Conservation (phyloP, 345 rosid genomes). For the Camelina neglecta region DNA sequence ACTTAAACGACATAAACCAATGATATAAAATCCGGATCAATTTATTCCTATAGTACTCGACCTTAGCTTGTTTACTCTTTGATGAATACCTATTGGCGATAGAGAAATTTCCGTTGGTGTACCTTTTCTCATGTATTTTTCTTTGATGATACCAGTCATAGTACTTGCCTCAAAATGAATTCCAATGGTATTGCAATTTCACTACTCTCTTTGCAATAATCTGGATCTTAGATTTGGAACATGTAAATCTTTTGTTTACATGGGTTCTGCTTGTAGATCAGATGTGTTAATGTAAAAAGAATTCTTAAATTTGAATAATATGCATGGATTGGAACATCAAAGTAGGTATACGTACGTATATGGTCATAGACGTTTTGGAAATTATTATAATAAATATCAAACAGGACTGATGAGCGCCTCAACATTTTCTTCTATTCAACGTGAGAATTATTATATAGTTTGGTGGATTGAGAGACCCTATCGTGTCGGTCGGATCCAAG, state of each 20-base stretch:
- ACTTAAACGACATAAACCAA: not conserved
- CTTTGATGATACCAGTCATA: too few species aligned
- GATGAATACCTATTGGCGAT: too few species aligned
- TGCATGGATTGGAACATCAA: not conserved
- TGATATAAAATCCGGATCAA: not conserved
- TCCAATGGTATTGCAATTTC: too few species aligned
- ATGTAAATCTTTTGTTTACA: too few species aligned
- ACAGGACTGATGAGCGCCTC: not conserved
- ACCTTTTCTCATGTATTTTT: too few species aligned
- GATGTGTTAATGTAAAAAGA: not conserved
- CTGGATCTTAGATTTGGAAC: too few species aligned
- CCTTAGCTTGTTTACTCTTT: too few species aligned
- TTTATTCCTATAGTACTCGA: not conserved
- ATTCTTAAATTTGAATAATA: not conserved
- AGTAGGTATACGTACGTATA: not conserved
- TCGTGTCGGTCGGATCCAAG: constrained; percentile 33
- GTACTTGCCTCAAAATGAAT: too few species aligned
- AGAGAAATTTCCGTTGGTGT: too few species aligned
- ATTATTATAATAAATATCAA: not conserved
- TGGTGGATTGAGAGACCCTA: constrained; percentile 26
- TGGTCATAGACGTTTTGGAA: constrained; percentile 3
- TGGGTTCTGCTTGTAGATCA: too few species aligned
- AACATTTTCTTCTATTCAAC: not conserved
- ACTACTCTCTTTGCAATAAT: too few species aligned
- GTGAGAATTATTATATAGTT: not conserved